phyloP scores from a whole-genome alignment of 371 early-diverging fungal species.

The Modicella reniformis region DNA sequence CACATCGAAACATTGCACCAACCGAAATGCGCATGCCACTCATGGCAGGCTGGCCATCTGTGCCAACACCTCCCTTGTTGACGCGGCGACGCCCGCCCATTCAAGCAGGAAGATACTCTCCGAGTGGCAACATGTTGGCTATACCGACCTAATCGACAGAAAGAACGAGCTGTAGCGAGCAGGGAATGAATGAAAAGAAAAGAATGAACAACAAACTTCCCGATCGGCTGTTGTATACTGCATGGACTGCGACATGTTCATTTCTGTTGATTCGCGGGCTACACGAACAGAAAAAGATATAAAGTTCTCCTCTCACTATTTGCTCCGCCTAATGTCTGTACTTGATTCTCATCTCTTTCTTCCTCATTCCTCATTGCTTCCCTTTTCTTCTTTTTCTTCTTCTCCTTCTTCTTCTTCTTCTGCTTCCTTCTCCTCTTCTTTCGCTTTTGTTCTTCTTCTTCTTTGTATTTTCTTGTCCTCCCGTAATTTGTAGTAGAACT shows the following conservation, averaged over 20 bases:
- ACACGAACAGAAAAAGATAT: slow-evolving; percentile 23
- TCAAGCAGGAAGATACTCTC: too few species aligned
- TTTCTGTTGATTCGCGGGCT: not conserved
- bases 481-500: not conserved
- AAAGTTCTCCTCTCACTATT: slow-evolving; percentile 1
- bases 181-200: not conserved
- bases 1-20: too few species aligned
- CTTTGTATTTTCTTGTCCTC: not conserved
- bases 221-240: too few species aligned
- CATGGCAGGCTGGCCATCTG: too few species aligned
- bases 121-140: too few species aligned
- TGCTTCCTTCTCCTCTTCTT: not conserved
- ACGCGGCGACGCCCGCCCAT: too few species aligned
- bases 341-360: slow-evolving; percentile 2
- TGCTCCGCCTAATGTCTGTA: not conserved
- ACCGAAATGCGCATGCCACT: too few species aligned
- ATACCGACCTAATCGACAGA: too few species aligned
- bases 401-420: not conserved
- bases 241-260: too few species aligned
- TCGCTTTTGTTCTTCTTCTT: not conserved
- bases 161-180: too few species aligned
- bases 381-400: slow-evolving; percentile 4
- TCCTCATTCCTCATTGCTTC: not conserved
- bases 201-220: too few species aligned
- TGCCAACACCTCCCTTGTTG: too few species aligned